These are phyloP conservation scores for Fusarium floridanum DNA, from an alignment of 2,329 filamentous ascomycete species.

Conservation along the genomic window DNA sequence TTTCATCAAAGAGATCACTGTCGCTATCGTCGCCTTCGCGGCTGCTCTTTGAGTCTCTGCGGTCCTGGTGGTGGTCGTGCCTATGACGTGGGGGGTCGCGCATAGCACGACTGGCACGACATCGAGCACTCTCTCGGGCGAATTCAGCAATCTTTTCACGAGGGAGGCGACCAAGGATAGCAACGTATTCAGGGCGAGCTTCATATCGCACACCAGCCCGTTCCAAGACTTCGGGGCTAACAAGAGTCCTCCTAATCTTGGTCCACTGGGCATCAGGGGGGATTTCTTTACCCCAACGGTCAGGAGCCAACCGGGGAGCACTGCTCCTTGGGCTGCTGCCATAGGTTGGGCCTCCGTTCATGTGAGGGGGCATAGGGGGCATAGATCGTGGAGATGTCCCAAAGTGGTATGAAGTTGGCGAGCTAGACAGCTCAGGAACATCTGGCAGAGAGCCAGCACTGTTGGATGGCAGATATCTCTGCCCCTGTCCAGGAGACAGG, in stretches of 20 bases:
- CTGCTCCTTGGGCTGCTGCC: constrained; percentile 48
- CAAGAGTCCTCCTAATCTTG: constrained; percentile 65
- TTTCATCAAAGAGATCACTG: constrained; percentile 48
- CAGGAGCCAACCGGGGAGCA: constrained; percentile 63
- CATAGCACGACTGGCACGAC: constrained; percentile 56
- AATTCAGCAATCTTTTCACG: constrained; percentile 65
- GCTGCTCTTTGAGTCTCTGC: constrained; percentile 52
- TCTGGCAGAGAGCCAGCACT: constrained; percentile 45
- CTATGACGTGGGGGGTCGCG: constrained; percentile 21
- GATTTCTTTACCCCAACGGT: constrained; percentile 69
- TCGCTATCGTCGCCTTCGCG: constrained; percentile 50
- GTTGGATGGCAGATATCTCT: constrained; percentile 52
- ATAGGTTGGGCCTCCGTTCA: constrained; percentile 49
- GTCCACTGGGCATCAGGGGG: constrained; percentile 70
- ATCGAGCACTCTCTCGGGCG: constrained; percentile 63
- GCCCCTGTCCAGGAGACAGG: constrained; percentile 51
- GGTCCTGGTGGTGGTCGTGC: constrained; percentile 29
- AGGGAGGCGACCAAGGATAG: constrained; percentile 67
- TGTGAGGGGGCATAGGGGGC: constrained; percentile 50
- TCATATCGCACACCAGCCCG: constrained; percentile 70
- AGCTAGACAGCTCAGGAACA: constrained; percentile 50
- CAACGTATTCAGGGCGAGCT: constrained; percentile 72
- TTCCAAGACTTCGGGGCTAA: constrained; percentile 70
- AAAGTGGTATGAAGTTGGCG: constrained; percentile 48
- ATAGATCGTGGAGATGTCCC: constrained; percentile 57